Conservation (phyloP, 176 grass and related monocot species). For the Cocos nucifera region DNA sequence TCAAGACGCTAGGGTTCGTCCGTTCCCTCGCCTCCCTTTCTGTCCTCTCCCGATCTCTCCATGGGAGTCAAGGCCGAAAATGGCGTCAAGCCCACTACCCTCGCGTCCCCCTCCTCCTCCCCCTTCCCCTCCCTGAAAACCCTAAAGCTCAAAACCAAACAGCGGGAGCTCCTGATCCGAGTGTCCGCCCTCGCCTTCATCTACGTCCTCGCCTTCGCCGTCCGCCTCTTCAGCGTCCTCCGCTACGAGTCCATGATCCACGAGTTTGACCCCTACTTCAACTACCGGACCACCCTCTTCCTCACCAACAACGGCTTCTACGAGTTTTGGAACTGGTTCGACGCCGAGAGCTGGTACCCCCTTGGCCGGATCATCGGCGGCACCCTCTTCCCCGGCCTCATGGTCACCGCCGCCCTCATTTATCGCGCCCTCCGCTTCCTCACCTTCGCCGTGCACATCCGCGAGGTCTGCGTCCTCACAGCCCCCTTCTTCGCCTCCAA, state of each 20-base stretch:
- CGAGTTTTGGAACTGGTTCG: slow-evolving; percentile 99
- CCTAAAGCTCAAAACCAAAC: slow-evolving; percentile 78
- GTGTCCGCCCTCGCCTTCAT: slow-evolving; percentile 75
- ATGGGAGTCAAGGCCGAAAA: slow-evolving; percentile 36
- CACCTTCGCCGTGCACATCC: slow-evolving; percentile 84
- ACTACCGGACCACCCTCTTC: slow-evolving; percentile 97
- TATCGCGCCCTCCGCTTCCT: slow-evolving; percentile 68
- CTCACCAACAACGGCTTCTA: slow-evolving; percentile 64
- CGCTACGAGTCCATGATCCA: slow-evolving; percentile 99
- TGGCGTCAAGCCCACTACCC: slow-evolving; percentile 18
- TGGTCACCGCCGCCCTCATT: slow-evolving; percentile 89
- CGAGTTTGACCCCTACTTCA: slow-evolving; percentile 99
- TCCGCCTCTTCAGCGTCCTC: slow-evolving; percentile 96
- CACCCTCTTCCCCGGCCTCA: slow-evolving; percentile 86
- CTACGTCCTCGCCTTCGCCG: slow-evolving; percentile 88
- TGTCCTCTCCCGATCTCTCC: slow-evolving; percentile 24
- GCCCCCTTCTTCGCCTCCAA: slow-evolving; percentile 95
- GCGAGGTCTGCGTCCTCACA: slow-evolving; percentile 96
- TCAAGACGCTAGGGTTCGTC: slow-evolving; percentile 6
- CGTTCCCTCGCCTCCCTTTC: slow-evolving; percentile 5
- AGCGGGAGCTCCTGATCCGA: slow-evolving; percentile 94
- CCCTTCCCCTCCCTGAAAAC: slow-evolving; percentile 43
- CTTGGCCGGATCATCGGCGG: slow-evolving; percentile 90
- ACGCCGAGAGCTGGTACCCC: slow-evolving; percentile 97
- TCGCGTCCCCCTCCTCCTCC: slow-evolving; percentile 18